A percentile compares a stretch with the other conserved stretches of the same genome.
phyloP scores from a whole-genome alignment of 805 yeast genomes.

The Yarrowia divulgata region DNA sequence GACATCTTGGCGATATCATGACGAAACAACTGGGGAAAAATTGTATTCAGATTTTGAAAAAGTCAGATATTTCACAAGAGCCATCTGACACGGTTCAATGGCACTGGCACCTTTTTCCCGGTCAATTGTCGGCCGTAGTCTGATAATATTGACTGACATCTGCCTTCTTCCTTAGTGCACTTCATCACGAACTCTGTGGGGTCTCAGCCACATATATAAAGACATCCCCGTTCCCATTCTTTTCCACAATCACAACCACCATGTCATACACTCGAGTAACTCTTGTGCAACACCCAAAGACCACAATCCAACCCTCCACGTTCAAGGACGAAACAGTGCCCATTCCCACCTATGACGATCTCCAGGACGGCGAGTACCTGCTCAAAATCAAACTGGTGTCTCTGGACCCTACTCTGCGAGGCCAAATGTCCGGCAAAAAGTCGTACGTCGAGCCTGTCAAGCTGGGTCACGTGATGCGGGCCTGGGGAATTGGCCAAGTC shows the following conservation, averaged over 20 bases:
- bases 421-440: conserved; percentile 37
- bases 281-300: conserved; percentile 21
- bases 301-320: conserved; percentile 3
- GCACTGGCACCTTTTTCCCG: too few species aligned
- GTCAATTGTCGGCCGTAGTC: too few species aligned
- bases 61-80: too few species aligned
- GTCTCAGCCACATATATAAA: too few species aligned
- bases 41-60: too few species aligned
- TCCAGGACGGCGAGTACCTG: conserved; percentile 22
- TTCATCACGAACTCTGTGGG: too few species aligned
- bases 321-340: conserved; percentile 24
- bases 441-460: conserved; percentile 35
- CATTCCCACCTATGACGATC: conserved; percentile 31
- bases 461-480: conserved; percentile 33
- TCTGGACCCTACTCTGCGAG: conserved; percentile 40
- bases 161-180: too few species aligned
- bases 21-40: too few species aligned
- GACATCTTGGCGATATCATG: too few species aligned
- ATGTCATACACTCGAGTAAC: conserved; percentile 30
- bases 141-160: too few species aligned
- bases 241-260: not conserved
- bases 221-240: too few species aligned
- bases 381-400: conserved; percentile 31
- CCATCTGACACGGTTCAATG: too few species aligned
- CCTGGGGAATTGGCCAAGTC: conserved; percentile 39